A percentile compares a stretch with the other conserved stretches of the same genome.
Evolutionary conservation across 345 rosid species (phyloP).

Genomic region (Syzygium aromaticum): DNA sequence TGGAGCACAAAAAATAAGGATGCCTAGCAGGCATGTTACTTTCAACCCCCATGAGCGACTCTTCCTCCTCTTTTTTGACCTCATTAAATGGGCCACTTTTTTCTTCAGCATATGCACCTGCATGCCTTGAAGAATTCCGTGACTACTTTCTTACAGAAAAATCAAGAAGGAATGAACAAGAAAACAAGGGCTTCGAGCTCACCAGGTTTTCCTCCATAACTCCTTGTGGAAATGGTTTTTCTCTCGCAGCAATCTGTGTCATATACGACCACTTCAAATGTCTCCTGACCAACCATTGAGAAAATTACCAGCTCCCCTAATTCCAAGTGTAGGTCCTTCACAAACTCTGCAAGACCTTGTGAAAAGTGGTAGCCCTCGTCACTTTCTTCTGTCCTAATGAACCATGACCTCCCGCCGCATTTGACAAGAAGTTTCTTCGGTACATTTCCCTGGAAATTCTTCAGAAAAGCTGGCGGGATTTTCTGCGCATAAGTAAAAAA

Average conservation of each 20-base stretch:
- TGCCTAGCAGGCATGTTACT: not conserved
- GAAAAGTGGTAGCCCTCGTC: not conserved
- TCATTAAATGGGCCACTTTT: not conserved
- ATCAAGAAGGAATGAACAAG: not conserved
- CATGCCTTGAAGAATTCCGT: not conserved
- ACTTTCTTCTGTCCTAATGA: not conserved
- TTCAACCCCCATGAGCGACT: not conserved
- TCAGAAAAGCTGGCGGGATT: not conserved
- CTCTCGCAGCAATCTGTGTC: not conserved
- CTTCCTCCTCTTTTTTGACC: not conserved
- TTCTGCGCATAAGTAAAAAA: not conserved
- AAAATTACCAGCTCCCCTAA: not conserved
- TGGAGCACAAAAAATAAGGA: not conserved
- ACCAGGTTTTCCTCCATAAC: not conserved
- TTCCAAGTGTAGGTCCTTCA: not conserved
- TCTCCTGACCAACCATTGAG: not conserved
- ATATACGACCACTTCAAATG: not conserved
- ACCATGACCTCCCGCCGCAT: not conserved
- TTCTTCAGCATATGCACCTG: not conserved
- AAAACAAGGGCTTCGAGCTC: not conserved
- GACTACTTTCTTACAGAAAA: not conserved
- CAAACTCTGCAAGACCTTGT: not conserved
- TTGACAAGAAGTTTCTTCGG: not conserved
- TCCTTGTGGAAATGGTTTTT: not conserved
- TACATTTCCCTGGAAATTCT: not conserved